Evolutionary conservation across 768 basidiomycete species (phyloP).

Genomic region (Pulveroboletus ravenelii): DNA sequence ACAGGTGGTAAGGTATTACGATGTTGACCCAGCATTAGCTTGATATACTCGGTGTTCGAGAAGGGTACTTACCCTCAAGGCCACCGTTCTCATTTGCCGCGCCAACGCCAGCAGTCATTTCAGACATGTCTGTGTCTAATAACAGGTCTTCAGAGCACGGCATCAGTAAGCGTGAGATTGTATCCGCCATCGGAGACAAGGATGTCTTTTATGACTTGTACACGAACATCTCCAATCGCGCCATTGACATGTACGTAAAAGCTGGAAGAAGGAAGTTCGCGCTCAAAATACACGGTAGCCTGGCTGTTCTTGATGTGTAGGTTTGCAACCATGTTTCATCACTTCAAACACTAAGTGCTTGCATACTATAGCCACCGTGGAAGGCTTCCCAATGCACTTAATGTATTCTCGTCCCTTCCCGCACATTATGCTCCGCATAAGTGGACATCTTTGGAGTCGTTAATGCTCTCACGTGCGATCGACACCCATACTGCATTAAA

Average conservation of each 20-base stretch:
- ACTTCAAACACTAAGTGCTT: slow-evolving; percentile 5
- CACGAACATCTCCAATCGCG: slow-evolving; percentile 65
- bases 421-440: slow-evolving; percentile 79
- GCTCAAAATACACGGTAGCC: slow-evolving; percentile 74
- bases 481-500: slow-evolving; percentile 57
- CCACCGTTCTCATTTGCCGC: slow-evolving; percentile 68
- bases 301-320: slow-evolving; percentile 88
- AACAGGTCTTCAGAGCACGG: slow-evolving; percentile 19
- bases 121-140: slow-evolving; percentile 17
- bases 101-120: slow-evolving; percentile 9
- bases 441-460: slow-evolving; percentile 77
- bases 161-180: slow-evolving; percentile 60
- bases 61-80: slow-evolving; percentile 62
- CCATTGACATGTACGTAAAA: slow-evolving; percentile 79
- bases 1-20: background rate
- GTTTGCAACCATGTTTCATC: slow-evolving; percentile 29
- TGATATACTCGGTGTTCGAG: slow-evolving; percentile 74
- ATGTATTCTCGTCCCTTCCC: slow-evolving; percentile 74
- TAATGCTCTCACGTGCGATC: slow-evolving; percentile 72
- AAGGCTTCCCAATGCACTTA: slow-evolving; percentile 56
- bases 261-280: slow-evolving; percentile 85
- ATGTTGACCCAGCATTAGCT: slow-evolving; percentile 45
- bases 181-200: slow-evolving; percentile 49
- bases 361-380: slow-evolving; percentile 56
- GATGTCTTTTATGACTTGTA: slow-evolving; percentile 78